Base-by-base conservation (phyloP, 305 asterid genomes). In the Coffea humblotiana region DNA sequence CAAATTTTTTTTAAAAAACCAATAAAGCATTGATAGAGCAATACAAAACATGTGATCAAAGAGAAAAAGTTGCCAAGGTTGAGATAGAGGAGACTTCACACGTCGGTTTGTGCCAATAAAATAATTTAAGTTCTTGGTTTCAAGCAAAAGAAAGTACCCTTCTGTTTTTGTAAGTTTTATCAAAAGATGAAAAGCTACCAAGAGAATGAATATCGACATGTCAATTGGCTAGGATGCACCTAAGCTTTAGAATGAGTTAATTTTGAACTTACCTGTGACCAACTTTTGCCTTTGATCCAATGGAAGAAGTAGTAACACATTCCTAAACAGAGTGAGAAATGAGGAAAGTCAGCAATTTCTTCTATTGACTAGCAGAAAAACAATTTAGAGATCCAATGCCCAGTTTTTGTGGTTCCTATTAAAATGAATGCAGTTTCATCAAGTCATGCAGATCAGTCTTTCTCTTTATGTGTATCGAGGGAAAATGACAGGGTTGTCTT, bases 241-340 rank as follows among this genome's bases (percentile, higher is more conserved):
- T 4, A 9, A 12, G 7, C 27, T 18, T 51, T 52, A 16, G 65
- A 9, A 19, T 73, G 48, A 52, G 65, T 73, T 19, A 16, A 63
- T 51, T 45, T 1, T 14, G 10, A 40, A 51, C 86, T 77, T 84
- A 93, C 97, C 86, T 85, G 58, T 82, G 83, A 60, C 87, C 89
- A 18, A 76, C 76, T 43, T 67, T 86, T 76, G 83, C 93, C 89
- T 90, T 92, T 23, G 92, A 79, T 84, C 90, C 93, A 66, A 74
- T 81, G 49, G 86, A 84, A 4, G 81, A 72, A 40, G 23, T 71
- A 66, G 84, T 82, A 13, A 56, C 61, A 65, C 85, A 83, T 75
- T 71, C 93, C 98, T 94, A 82, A 66, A 82, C 51, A 63, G 66
- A 29, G 43, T 72, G 47, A 68, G 71, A 58, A 15, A 51, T 58